These are phyloP conservation scores for Lathyrus sativus DNA, from an alignment of 306 rosid species.

Conservation along the genomic window DNA sequence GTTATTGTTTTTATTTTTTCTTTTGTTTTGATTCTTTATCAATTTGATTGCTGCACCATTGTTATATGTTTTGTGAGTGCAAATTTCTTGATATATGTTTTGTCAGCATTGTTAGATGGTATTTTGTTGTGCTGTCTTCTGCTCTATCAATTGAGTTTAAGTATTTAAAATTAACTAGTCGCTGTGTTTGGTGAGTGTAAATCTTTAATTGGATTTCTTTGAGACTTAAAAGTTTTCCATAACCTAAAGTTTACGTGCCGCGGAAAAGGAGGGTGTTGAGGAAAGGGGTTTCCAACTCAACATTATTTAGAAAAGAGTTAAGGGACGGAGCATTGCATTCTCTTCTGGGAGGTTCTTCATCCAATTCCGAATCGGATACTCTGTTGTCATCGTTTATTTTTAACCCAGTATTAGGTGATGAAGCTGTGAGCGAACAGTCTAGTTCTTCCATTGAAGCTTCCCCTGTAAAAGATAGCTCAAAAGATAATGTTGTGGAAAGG, in stretches of 20 bases:
- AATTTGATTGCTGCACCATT: constrained; percentile 6
- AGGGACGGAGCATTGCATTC: constrained; percentile 79
- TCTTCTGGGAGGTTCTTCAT: constrained; percentile 78
- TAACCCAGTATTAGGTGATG: constrained; percentile 54
- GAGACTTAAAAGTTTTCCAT: constrained; percentile 48
- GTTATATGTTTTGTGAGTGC: not conserved
- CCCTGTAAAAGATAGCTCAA: constrained; percentile 50
- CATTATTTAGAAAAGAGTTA: constrained; percentile 79
- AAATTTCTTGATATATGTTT: not conserved
- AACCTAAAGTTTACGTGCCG: constrained; percentile 74
- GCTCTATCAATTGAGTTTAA: not conserved
- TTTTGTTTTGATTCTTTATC: constrained; percentile 10
- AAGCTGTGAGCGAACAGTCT: constrained; percentile 44
- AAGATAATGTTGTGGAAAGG: constrained; percentile 54
- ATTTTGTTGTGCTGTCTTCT: constrained; percentile 18
- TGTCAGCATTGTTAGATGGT: not conserved
- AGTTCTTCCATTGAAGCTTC: constrained; percentile 49
- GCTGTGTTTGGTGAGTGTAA: not conserved
- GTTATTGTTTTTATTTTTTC: constrained; percentile 5
- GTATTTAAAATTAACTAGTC: not conserved
- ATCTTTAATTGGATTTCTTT: constrained; percentile 18
- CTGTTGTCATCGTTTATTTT: constrained; percentile 79
- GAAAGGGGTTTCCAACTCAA: constrained; percentile 60
- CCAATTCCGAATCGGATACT: constrained; percentile 75
- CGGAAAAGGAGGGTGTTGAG: constrained; percentile 68